Evolutionary conservation across 1,139 yeast genomes (phyloP).

Genomic region (Wickerhamiella pararugosa): DNA sequence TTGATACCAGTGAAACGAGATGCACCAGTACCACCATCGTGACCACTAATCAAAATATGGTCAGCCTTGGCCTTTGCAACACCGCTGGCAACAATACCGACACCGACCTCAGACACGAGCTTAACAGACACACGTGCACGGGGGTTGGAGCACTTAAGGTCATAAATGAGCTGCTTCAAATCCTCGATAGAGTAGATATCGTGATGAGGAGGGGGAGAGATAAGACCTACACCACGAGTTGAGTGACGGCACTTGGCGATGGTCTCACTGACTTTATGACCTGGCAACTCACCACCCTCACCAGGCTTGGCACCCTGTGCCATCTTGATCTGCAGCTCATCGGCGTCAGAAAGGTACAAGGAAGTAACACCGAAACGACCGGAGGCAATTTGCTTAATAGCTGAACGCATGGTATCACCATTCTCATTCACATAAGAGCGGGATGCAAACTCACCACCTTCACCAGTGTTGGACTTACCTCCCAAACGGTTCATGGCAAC

Average conservation of each 20-base stretch:
- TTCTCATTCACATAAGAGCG: conserved; percentile 64
- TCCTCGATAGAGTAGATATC: conserved; percentile 97
- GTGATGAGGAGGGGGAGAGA: conserved; percentile 98
- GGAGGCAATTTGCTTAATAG: conserved; percentile 94
- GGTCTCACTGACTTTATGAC: conserved; percentile 73
- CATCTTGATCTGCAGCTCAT: conserved; percentile 94
- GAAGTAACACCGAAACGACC: conserved; percentile 98
- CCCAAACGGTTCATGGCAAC: conserved; percentile 98
- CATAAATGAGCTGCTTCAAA: conserved; percentile 90
- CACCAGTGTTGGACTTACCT: conserved; percentile 96
- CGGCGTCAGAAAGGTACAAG: conserved; percentile 86
- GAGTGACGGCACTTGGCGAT: conserved; percentile 96
- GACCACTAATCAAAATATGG: conserved; percentile 88
- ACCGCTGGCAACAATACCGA: conserved; percentile 97
- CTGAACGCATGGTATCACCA: conserved; percentile 97
- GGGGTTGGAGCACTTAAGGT: conserved; percentile 92
- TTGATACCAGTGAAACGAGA: conserved; percentile 95
- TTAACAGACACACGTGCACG: conserved; percentile 94
- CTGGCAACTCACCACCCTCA: conserved; percentile 98
- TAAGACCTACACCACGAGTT: conserved; percentile 91
- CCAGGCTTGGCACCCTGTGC: conserved; percentile 99
- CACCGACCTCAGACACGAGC: conserved; percentile 95
- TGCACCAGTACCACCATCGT: conserved; percentile 99
- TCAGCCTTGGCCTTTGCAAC: conserved; percentile 98
- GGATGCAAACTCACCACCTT: conserved; percentile 98